A percentile compares a stretch with the other conserved stretches of the same genome.
These are phyloP conservation scores for Hysterium pulicare DNA, from an alignment of 2,329 filamentous ascomycete species.

Conservation along the genomic window DNA sequence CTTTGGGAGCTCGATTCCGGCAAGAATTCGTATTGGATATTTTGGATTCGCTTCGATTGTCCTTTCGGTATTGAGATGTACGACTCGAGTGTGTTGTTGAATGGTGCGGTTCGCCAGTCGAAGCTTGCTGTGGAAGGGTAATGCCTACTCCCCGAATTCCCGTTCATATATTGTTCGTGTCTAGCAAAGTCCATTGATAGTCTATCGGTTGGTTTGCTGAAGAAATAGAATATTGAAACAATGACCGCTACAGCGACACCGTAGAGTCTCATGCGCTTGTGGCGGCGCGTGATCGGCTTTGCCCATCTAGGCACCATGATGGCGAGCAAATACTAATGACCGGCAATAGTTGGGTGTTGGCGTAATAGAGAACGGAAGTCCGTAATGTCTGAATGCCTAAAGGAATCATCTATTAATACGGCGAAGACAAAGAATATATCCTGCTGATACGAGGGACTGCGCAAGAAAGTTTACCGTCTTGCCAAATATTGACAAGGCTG, in stretches of 20 bases:
- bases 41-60: conserved; percentile 35
- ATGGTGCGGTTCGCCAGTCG: conserved; percentile 42
- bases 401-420: no score
- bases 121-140: conserved; percentile 24
- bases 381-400: no score
- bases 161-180: conserved; percentile 33
- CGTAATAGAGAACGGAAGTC: no score
- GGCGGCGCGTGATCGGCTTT: conserved; percentile 28
- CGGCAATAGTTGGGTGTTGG: neutral
- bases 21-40: conserved; percentile 40
- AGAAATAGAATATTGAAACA: conserved; percentile 28
- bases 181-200: conserved; percentile 25
- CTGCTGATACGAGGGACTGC: no score
- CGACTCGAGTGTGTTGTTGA: conserved; percentile 35
- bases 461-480: no score
- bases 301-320: conserved; percentile 26
- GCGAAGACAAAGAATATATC: no score
- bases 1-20: conserved; percentile 28
- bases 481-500: no score
- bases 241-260: conserved; percentile 13
- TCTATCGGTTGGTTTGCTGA: conserved; percentile 25
- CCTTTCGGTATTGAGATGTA: conserved; percentile 38
- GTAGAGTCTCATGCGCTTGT: conserved; percentile 26
- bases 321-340: conserved; percentile 22
- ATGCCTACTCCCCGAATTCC: conserved; percentile 12